Evolutionary conservation across 352 stramenopile genomes (phyloP), one percentile per base, ranked within the genome.

Genomic region (Pythium folliculosum): DNA sequence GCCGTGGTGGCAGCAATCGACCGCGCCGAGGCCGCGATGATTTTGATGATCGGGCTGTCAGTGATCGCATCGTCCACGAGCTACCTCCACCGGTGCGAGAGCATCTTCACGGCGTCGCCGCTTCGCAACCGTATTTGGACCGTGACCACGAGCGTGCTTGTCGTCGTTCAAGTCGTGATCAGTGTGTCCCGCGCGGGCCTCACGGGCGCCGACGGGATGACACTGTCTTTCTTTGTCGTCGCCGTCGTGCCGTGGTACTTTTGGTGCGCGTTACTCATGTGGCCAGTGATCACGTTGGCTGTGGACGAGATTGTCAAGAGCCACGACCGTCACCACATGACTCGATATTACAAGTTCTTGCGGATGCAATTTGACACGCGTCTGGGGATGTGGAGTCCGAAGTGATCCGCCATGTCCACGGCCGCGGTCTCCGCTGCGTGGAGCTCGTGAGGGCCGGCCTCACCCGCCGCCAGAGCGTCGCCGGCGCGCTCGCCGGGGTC

Each of bases 331-430:
- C 71, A 77, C n/a, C 77, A 93, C 58, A 68, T 94, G 52, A 76
- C 81, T 25, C 77, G 88, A 22, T 96, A 91, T 64, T 90, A 94
- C 77, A 92, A 91, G 53, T 95, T 94, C 48, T 58, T 96, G 9
- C 77, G 88, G 40, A 96, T 96, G 88, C 86, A 96, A 51, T 96
- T 96, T 65, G 88, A 96, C 65, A 96, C 88, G 10, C 74, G 86
- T 0, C 78, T 96, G 35, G 88, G 88, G 8, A 96, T 96, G 88
- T 96, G 88, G 88, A 94, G 86, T 44, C 88, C 88, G 13, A 94
- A 93, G 72, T 95, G 76, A 78, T 52, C 27, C 27, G 27, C 27
- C 27, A 32, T 32, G 27, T 32, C 27, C 27, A 32, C 27, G 27
- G 27, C 27, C 27, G 27, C 27, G 27, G 27, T 32, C 27, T 32